These are phyloP conservation scores for Thelonectria discophora DNA, from an alignment of 2,329 filamentous ascomycete genomes.

Conservation along the genomic window DNA sequence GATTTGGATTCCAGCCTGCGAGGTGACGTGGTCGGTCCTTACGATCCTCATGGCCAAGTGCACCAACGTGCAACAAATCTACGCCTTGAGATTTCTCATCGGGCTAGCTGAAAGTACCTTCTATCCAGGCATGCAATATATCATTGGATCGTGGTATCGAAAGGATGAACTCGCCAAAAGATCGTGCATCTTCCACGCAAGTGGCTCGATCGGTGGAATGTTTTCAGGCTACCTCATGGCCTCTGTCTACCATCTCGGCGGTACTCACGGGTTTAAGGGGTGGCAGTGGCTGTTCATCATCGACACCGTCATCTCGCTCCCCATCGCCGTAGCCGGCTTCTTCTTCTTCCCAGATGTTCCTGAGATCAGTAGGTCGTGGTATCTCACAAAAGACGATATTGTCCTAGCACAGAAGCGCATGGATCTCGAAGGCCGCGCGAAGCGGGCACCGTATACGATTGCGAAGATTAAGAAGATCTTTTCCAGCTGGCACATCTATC, in stretches of 20 bases:
- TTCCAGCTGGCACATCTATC: conserved; percentile 71
- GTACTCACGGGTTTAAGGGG: conserved; percentile 56
- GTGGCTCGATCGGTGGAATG: conserved; percentile 37
- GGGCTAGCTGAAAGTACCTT: conserved; percentile 50
- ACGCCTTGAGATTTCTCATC: conserved; percentile 53
- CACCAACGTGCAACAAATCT: conserved; percentile 48
- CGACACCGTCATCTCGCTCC: conserved; percentile 47
- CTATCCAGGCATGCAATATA: conserved; percentile 50
- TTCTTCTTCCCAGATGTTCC: conserved; percentile 46
- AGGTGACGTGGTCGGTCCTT: conserved; percentile 46
- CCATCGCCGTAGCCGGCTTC: conserved; percentile 46
- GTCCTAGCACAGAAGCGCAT: conserved; percentile 43
- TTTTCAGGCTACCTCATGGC: conserved; percentile 45
- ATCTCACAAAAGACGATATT: conserved; percentile 40
- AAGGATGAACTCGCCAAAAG: conserved; percentile 54
- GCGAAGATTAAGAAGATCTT: conserved; percentile 69
- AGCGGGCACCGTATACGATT: conserved; percentile 50
- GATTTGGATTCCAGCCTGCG: conserved; percentile 53
- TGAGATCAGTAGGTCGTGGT: conserved; percentile 42
- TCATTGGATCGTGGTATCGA: conserved; percentile 54
- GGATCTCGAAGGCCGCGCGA: conserved; percentile 55
- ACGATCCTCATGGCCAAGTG: conserved; percentile 41
- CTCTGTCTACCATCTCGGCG: conserved; percentile 51
- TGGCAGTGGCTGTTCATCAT: conserved; percentile 54
- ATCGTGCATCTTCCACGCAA: conserved; percentile 51